Base-by-base conservation (phyloP, 805 yeast genomes). In the Starmerella floricola region DNA sequence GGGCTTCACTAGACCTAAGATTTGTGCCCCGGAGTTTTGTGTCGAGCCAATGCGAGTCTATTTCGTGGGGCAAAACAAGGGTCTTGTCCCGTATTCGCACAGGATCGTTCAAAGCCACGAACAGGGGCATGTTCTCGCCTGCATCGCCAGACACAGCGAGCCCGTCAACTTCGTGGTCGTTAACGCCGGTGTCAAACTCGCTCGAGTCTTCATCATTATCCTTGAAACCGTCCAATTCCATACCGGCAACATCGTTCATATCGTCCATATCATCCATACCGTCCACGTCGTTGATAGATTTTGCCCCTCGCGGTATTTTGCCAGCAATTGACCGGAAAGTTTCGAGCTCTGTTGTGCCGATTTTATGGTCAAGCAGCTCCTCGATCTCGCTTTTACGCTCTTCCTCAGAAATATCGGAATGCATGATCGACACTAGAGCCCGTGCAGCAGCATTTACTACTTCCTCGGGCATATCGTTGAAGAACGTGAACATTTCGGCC, bases 361-460 rank as follows among this genome's bases (percentile, higher is more conserved):
- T 27, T 6, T 27, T 10, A 6, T 53, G 50, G 8, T 61, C 73
- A 46, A 85, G 53, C 2, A 76, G 64, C 4, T 64, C 67, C 40
- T 74, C 74, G 2, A 81, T 55, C 36, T 68, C 70, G n/a, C 58
- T 54, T 36, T 73, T 73, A 48, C 72, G 72, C 6, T 61, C 62
- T 3, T 52, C 48, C 16, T 72, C 76, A 1, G 66, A 59, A 1
- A 60, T 43, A 1, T 59, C 63, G 1, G 67, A 75, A 38, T 67
- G 65, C 45, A 80, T 52, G 1, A 70, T 60, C 48, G 72, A 79
- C 31, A 83, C 52, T 0, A 78, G 55, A 3, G 78, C 29, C 3
- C 49, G 52, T 2, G 84, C 74, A 4, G 86, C 82, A 3, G 91
- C 78, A 17, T 76, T 57, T 2, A 85, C 68, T 2, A 76, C 72